phyloP scores from a whole-genome alignment of 2,329 filamentous ascomycete genomes.

The Byssochlamys sp. region DNA sequence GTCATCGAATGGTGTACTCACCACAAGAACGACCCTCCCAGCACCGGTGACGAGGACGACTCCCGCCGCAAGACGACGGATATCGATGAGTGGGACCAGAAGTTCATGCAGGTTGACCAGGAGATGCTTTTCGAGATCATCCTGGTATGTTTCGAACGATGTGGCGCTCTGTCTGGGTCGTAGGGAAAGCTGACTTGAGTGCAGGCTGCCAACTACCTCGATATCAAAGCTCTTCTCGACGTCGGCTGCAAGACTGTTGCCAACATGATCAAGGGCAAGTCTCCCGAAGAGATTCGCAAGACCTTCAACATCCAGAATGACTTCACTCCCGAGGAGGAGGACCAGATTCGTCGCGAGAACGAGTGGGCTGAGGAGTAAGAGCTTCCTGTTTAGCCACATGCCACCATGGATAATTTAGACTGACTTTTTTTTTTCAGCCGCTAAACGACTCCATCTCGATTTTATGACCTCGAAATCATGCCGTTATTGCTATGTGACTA shows the following conservation, averaged over 20 bases:
- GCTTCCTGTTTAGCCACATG: neutral
- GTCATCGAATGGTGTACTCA: constrained; percentile 97
- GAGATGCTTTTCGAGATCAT: constrained; percentile 99
- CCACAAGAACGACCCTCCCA: constrained; percentile 80
- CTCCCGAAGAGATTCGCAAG: constrained; percentile 96
- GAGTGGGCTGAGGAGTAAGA: constrained; percentile 76
- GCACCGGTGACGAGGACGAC: constrained; percentile 75
- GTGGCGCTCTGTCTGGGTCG: neutral
- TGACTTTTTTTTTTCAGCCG: neutral
- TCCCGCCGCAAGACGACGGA: constrained; percentile 97
- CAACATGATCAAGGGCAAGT: constrained; percentile 99
- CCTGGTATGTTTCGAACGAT: constrained; percentile 51
- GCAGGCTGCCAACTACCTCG: constrained; percentile 92
- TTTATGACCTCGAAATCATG: neutral
- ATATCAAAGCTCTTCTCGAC: constrained; percentile 95
- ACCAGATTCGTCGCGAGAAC: constrained; percentile 88
- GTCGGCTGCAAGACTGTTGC: constrained; percentile 99
- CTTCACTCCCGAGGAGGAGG: constrained; percentile 97
- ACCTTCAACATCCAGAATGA: constrained; percentile 99
- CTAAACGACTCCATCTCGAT: neutral
- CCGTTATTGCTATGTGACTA: neutral
- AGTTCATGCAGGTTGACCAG: constrained; percentile 99
- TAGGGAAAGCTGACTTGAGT: constrained; percentile 1
- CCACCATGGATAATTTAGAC: neutral
- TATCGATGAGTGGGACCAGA: constrained; percentile 99